Conservation (phyloP, 73 alveolate genomes). For the Uronychia setigera region DNA sequence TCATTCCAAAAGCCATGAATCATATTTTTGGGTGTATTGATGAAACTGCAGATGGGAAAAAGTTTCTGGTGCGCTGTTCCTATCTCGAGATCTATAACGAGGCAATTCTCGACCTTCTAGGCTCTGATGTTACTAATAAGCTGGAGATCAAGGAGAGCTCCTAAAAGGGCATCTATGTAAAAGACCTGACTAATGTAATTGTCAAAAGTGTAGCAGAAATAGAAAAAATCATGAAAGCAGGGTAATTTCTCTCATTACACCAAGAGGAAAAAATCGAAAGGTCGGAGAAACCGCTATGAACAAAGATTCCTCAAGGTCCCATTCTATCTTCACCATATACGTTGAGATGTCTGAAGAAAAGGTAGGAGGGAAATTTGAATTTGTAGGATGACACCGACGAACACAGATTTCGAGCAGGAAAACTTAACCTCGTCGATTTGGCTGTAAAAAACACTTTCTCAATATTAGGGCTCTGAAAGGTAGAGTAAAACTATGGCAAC, state of each 20-base stretch:
- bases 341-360: constrained; percentile 82
- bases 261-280: constrained; percentile 80
- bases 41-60: constrained; percentile 37
- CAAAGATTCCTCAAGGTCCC: constrained; percentile 91
- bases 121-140: constrained; percentile 51
- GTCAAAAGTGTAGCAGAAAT: constrained; percentile 69
- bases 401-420: constrained; percentile 56
- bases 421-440: constrained; percentile 73
- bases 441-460: constrained; percentile 31
- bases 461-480: constrained; percentile 67
- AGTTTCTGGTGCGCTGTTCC: constrained; percentile 86
- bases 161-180: constrained; percentile 88
- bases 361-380: background rate
- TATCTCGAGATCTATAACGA: constrained; percentile 96
- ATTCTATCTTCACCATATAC: constrained; percentile 92
- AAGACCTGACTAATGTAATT: constrained; percentile 69
- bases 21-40: constrained; percentile 77
- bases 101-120: constrained; percentile 90
- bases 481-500: constrained; percentile 73
- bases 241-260: constrained; percentile 29
- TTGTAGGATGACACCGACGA: constrained; percentile 33
- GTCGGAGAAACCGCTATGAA: constrained; percentile 97
- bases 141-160: constrained; percentile 91
- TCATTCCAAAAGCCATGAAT: constrained; percentile 78
- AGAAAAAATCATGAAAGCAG: constrained; percentile 76